These are phyloP conservation scores for Neospermospora avenae DNA, from an alignment of 2,329 filamentous ascomycete genomes.

Conservation along the genomic window DNA sequence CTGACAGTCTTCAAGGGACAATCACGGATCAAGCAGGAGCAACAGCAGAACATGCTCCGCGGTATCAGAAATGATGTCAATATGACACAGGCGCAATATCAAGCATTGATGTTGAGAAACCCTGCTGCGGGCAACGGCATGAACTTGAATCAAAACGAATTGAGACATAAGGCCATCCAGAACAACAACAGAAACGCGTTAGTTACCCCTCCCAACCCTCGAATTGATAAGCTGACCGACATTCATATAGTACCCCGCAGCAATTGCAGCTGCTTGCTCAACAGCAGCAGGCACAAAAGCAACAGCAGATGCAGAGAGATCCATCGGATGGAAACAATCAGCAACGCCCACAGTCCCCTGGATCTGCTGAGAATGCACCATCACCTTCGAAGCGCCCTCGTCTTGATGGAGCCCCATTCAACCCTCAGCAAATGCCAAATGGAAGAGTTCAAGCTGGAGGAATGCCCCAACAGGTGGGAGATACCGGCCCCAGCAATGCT, in stretches of 20 bases:
- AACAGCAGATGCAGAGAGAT: conserved; percentile 82
- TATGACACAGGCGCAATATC: conserved; percentile 52
- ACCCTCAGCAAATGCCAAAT: conserved; percentile 68
- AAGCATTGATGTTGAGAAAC: conserved; percentile 66
- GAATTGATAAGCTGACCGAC: neutral
- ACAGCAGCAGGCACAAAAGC: conserved; percentile 71
- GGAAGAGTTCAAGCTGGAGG: conserved; percentile 62
- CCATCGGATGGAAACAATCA: conserved; percentile 80
- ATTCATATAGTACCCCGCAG: conserved; percentile 44
- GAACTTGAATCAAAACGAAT: conserved; percentile 55
- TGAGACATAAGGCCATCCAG: conserved; percentile 73
- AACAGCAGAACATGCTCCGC: conserved; percentile 74
- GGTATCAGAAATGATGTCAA: conserved; percentile 57
- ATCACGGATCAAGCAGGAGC: conserved; percentile 69
- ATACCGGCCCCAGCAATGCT: conserved; percentile 45
- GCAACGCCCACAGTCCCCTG: conserved; percentile 72
- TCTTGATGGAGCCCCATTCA: conserved; percentile 70
- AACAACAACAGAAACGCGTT: conserved; percentile 76
- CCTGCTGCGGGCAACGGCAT: conserved; percentile 50
- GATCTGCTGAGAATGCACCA: conserved; percentile 79
- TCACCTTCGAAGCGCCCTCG: conserved; percentile 90
- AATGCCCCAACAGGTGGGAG: conserved; percentile 68
- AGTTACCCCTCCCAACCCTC: conserved; percentile 34
- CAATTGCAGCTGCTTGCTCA: conserved; percentile 68
- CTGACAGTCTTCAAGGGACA: conserved; percentile 50